Conservation (phyloP, 192 early-diverging fungal genomes). For the Entomortierella beljakovae region DNA sequence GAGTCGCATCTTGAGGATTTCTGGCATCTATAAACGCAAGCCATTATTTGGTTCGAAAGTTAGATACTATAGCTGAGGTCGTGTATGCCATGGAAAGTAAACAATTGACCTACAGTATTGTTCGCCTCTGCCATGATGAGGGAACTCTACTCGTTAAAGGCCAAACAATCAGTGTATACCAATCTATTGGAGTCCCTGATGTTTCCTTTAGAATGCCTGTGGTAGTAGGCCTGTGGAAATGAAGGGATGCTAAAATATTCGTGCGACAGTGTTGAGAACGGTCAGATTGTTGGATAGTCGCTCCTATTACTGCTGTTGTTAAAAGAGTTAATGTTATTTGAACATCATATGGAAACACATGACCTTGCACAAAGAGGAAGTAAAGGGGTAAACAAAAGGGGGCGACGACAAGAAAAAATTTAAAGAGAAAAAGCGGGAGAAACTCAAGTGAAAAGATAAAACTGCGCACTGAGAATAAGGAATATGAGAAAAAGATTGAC, state of each 20-base stretch:
- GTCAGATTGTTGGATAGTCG: not conserved
- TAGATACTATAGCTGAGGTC: no score
- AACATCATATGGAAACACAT: not conserved
- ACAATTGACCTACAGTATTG: slow-evolving; percentile 30
- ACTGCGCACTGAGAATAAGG: slow-evolving; percentile 13
- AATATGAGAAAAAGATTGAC: not conserved
- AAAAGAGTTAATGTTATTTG: not conserved
- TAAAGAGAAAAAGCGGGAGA: slow-evolving; percentile 15
- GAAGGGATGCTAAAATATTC: not conserved
- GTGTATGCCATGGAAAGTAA: not conserved
- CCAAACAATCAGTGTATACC: slow-evolving; percentile 44
- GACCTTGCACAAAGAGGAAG: slow-evolving; percentile 18
- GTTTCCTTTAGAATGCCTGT: not conserved
- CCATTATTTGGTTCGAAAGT: no score
- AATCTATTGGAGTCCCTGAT: slow-evolving; percentile 26
- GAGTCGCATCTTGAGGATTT: slow-evolving; percentile 52
- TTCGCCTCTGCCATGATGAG: slow-evolving; percentile 55
- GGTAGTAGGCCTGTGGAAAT: not conserved
- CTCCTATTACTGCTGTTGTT: not conserved
- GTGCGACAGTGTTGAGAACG: no score
- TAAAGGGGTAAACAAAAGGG: not conserved
- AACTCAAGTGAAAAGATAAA: not conserved
- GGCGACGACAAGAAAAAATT: slow-evolving; percentile 2
- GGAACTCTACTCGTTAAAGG: slow-evolving; percentile 22
- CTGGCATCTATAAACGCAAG: slow-evolving; percentile 48